Evolutionary conservation across 1,284 basidiomycete species (phyloP), one percentile per base, ranked within the genome.

Genomic region (Apiotrichum mycotoxinovorans): DNA sequence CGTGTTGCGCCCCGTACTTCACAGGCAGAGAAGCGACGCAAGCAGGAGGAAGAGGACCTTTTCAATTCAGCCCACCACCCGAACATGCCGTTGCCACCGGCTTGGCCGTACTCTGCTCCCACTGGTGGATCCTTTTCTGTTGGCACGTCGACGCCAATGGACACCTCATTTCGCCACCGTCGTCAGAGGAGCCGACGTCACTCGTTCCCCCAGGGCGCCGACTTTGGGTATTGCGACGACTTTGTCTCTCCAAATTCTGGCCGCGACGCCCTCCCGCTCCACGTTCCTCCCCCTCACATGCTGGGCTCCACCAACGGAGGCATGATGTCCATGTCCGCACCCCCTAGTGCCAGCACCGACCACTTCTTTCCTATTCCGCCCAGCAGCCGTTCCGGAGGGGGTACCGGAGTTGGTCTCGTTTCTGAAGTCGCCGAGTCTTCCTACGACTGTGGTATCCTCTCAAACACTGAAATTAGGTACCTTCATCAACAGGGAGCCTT

Each of bases 1-100:
- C 46, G 46, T 2, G 46, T 48, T 37, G 46, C 46, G 1, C 46
- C 46, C 22, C 46, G 46, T 11, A 48, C 46, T 12, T 48, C 46
- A 1, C 46, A 48, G 34, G 46, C 46, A 9, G 46, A 48, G 17
- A 48, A 48, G 46, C n/a, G 46, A 1, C 46, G 46, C 33, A 35
- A 35, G 18, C 34, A 35, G 30, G 46, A 48, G 11, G 46, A 48
- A 14, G 33, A 37, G 34, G 46, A 48, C 12, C 11, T 4, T 8
- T 14, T 18, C 33, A 10, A 27, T 27, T n/a, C 33, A 35, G 20
- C 33, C 20, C n/a, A 23, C 40, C 20, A 11, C n/a, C 10, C 22
- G 4, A 15, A 17, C 15, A 23, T 14, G 22, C 4, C 8, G 14
- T 27, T 8, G 23, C 23, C 43, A 8, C 23, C 43, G 17, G 11